phyloP scores from a whole-genome alignment of 2,329 filamentous ascomycete species.

The Cladophialophora carrionii region DNA sequence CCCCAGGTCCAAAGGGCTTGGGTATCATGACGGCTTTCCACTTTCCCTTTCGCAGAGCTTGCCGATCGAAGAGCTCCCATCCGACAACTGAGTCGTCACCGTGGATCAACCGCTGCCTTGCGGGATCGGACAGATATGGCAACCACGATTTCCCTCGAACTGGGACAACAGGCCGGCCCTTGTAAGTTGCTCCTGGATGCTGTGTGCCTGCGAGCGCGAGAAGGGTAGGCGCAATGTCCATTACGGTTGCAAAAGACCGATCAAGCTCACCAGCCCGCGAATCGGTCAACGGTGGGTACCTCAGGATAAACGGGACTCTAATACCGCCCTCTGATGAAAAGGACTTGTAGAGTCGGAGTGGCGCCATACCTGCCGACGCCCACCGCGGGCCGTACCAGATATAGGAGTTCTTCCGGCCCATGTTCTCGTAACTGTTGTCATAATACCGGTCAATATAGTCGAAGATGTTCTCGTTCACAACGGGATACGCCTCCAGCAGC shows the following conservation, averaged over 20 bases:
- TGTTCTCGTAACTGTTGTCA: slow-evolving; percentile 46
- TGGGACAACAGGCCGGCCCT: slow-evolving; percentile 42
- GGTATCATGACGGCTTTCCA: slow-evolving; percentile 92
- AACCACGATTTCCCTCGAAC: slow-evolving; percentile 43
- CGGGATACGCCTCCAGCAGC: slow-evolving; percentile 41
- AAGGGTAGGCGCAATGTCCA: slow-evolving; percentile 46
- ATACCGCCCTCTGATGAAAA: slow-evolving; percentile 41
- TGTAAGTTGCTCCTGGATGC: slow-evolving; percentile 41
- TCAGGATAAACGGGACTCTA: slow-evolving; percentile 38
- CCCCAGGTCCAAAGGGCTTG: slow-evolving; percentile 56
- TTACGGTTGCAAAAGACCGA: slow-evolving; percentile 43
- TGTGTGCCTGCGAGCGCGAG: slow-evolving; percentile 43
- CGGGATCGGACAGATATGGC: slow-evolving; percentile 40
- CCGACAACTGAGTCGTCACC: slow-evolving; percentile 40
- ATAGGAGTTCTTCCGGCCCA: slow-evolving; percentile 43
- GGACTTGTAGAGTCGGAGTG: slow-evolving; percentile 40
- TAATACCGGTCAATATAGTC: slow-evolving; percentile 44
- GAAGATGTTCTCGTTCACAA: slow-evolving; percentile 42
- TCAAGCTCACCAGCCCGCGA: slow-evolving; percentile 41
- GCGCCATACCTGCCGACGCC: slow-evolving; percentile 41
- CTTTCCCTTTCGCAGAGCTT: slow-evolving; percentile 71
- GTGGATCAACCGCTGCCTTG: slow-evolving; percentile 31
- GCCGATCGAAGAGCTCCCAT: slow-evolving; percentile 45
- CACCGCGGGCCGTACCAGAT: slow-evolving; percentile 46
- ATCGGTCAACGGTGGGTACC: slow-evolving; percentile 25